Evolutionary conservation across 2,329 filamentous ascomycete species (phyloP).

Genomic region (Pseudogymnoascus sp.): DNA sequence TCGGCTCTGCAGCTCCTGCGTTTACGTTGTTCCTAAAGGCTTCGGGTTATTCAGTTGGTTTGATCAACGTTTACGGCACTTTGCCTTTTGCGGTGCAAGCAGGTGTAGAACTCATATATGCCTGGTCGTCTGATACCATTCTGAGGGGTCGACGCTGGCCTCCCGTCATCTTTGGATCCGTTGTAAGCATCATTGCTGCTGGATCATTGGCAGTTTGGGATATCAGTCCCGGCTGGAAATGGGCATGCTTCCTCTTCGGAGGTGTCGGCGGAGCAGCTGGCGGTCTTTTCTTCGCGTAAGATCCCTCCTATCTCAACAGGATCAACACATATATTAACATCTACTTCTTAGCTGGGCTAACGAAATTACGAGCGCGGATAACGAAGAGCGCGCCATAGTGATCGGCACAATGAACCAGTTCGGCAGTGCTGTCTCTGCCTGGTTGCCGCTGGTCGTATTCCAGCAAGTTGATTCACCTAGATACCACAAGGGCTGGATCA

Average conservation of each 20-base stretch:
- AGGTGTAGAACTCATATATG: constrained; percentile 52
- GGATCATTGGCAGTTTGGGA: constrained; percentile 39
- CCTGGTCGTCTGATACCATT: constrained; percentile 56
- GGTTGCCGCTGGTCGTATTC: constrained; percentile 60
- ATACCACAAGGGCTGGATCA: constrained; percentile 54
- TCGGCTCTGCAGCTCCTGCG: constrained; percentile 20
- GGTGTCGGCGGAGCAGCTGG: constrained; percentile 39
- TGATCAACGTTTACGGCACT: constrained; percentile 50
- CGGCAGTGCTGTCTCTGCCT: constrained; percentile 61
- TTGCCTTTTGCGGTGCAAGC: constrained; percentile 42
- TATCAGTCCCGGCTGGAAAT: constrained; percentile 48
- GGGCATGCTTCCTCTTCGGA: constrained; percentile 51
- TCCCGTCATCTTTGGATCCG: constrained; percentile 47
- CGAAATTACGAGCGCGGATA: constrained; percentile 46
- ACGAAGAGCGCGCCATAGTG: constrained; percentile 59
- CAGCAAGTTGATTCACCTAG: constrained; percentile 52
- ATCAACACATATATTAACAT: constrained; percentile 14
- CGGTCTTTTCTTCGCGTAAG: constrained; percentile 41
- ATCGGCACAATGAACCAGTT: constrained; percentile 60
- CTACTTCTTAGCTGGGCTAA: constrained; percentile 37
- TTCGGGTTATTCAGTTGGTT: constrained; percentile 13
- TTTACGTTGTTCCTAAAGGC: constrained; percentile 13
- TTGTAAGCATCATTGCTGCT: constrained; percentile 36
- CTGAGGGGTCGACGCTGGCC: constrained; percentile 55
- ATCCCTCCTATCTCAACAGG: constrained; percentile 10